phyloP scores from a whole-genome alignment of 2,329 filamentous ascomycete species.

The Aspergillus jensenii region DNA sequence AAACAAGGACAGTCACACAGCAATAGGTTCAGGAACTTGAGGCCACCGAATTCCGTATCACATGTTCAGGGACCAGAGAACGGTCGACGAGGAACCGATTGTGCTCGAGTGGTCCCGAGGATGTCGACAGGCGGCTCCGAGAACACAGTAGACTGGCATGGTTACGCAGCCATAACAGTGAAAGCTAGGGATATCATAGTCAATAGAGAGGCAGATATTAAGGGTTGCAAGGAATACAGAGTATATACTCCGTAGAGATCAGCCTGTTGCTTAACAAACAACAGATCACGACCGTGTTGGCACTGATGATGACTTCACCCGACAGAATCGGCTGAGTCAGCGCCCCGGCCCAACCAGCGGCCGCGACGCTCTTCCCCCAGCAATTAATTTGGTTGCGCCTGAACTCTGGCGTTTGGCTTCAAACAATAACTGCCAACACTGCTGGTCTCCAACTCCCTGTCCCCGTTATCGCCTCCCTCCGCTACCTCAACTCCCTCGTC shows the following conservation, averaged over 20 bases:
- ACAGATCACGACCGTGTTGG: background rate
- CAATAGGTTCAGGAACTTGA: background rate
- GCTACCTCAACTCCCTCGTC: background rate
- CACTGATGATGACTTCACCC: conserved; percentile 34
- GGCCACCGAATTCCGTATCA: background rate
- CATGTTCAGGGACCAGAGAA: background rate
- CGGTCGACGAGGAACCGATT: background rate
- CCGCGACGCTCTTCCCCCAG: conserved; percentile 12
- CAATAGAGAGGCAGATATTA: background rate
- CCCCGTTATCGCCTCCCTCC: background rate
- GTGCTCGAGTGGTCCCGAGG: background rate
- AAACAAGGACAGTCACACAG: background rate
- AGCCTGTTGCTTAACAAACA: background rate
- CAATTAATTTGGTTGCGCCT: conserved; percentile 10
- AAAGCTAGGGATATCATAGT: background rate
- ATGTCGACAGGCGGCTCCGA: background rate
- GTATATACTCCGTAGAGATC: background rate
- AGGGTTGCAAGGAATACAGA: background rate
- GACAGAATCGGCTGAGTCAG: conserved; percentile 33
- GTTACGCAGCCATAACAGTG: background rate
- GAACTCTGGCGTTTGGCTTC: conserved; percentile 1
- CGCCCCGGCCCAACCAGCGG: conserved; percentile 17
- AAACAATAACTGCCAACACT: conserved; percentile 3
- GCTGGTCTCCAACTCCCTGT: conserved; percentile 1
- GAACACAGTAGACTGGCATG: background rate